Evolutionary conservation across 2,329 filamentous ascomycete genomes (phyloP).

Genomic region (Nemania sp.): DNA sequence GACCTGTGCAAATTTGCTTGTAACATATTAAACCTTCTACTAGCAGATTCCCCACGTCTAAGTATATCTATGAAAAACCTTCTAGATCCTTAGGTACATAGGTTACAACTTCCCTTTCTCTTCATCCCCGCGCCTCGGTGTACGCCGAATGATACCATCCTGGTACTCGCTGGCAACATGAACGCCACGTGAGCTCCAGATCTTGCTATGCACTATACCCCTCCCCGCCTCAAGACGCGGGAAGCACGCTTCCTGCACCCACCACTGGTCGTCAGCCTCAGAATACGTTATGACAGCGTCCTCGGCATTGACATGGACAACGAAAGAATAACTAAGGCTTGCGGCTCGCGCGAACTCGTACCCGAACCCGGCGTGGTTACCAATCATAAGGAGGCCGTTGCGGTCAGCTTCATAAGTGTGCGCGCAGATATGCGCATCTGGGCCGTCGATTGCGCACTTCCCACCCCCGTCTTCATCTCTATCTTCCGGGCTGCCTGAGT

Average conservation of each 20-base stretch:
- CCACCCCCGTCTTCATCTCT: background rate
- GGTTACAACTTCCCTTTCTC: constrained; percentile 19
- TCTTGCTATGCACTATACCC: constrained; percentile 61
- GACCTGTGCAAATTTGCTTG: background rate
- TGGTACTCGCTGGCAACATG: constrained; percentile 68
- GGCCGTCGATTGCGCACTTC: constrained; percentile 46
- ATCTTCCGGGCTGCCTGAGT: no score
- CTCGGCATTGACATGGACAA: constrained; percentile 63
- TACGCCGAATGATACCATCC: constrained; percentile 58
- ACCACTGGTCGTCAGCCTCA: constrained; percentile 58
- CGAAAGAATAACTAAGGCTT: constrained; percentile 64
- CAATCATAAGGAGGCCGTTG: constrained; percentile 66
- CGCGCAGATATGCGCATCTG: constrained; percentile 60
- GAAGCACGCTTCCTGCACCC: constrained; percentile 65
- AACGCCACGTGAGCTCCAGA: constrained; percentile 65
- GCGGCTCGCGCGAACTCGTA: constrained; percentile 57
- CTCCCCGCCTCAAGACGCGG: constrained; percentile 61
- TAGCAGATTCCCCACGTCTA: background rate
- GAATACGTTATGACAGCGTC: constrained; percentile 60
- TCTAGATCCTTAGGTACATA: background rate
- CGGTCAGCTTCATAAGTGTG: constrained; percentile 66
- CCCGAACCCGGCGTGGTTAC: constrained; percentile 62
- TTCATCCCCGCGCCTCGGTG: constrained; percentile 4
- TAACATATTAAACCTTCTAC: background rate
- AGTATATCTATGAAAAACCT: background rate